Evolutionary conservation across 2,329 filamentous ascomycete genomes (phyloP).

Genomic region (Scytalidium sp.): DNA sequence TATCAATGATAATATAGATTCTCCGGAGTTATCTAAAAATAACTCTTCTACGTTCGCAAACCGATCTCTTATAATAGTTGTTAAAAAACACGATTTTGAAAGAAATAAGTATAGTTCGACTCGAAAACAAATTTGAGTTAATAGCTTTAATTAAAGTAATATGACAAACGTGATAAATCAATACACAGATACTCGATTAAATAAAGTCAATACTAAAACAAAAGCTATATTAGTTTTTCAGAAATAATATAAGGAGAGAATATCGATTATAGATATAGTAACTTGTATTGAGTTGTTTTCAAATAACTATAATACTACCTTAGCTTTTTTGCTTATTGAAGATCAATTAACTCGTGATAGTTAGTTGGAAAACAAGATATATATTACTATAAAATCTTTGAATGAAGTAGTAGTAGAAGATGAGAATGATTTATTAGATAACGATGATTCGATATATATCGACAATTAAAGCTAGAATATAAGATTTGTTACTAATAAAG

Average conservation of each 20-base stretch:
- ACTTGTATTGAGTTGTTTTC: not conserved
- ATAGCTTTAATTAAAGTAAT: not conserved
- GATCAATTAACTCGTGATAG: not conserved
- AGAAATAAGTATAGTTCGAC: not conserved
- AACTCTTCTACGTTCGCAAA: not conserved
- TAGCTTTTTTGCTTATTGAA: not conserved
- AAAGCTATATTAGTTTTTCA: not conserved
- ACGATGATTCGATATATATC: not conserved
- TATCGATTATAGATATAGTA: not conserved
- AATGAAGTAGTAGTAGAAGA: not conserved
- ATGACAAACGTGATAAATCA: not conserved
- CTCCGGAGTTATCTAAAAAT: not conserved
- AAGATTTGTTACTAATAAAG: not conserved
- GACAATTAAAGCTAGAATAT: not conserved
- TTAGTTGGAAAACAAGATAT: not conserved
- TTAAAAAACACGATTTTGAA: not conserved
- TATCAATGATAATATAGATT: not conserved
- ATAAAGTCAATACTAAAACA: not conserved
- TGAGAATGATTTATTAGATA: not conserved
- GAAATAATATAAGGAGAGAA: not conserved
- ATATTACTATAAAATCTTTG: not conserved
- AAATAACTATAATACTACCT: not conserved
- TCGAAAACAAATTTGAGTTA: not conserved
- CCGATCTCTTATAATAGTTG: not conserved
- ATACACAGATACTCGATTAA: not conserved